phyloP scores from a whole-genome alignment of 169 alveolate genomes.

The Babesia divergens region DNA sequence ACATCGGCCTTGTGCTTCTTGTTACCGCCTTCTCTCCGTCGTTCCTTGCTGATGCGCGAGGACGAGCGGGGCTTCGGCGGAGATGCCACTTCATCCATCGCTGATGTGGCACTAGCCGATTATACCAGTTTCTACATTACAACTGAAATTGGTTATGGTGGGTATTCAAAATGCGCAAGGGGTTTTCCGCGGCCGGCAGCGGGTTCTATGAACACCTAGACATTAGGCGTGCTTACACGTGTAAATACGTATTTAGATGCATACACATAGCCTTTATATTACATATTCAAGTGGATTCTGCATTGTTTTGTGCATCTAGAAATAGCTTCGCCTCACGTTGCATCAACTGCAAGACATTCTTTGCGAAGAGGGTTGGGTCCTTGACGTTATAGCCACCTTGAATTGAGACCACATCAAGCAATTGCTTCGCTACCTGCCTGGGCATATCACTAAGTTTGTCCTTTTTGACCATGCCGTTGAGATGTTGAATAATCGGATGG shows the following conservation, averaged over 20 bases:
- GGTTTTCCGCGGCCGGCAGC: too few relatives aligned
- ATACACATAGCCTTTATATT: not conserved
- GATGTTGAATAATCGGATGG: constrained; percentile 89
- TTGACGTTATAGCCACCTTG: constrained; percentile 81
- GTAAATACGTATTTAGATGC: not conserved
- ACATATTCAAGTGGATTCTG: not conserved
- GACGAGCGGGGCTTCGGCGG: constrained; percentile 11
- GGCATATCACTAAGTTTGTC: constrained; percentile 65
- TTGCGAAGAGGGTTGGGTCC: constrained; percentile 79
- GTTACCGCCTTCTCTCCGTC: not conserved
- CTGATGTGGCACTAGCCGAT: not conserved
- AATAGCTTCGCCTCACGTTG: constrained; percentile 70
- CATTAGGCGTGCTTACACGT: too few relatives aligned
- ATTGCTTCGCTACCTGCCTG: constrained; percentile 75
- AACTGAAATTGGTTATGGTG: too few relatives aligned
- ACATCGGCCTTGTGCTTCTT: not conserved
- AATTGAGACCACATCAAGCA: constrained; percentile 75
- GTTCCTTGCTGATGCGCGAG: constrained; percentile 10
- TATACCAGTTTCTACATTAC: not conserved
- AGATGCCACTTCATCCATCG: not conserved
- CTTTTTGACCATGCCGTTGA: constrained; percentile 74
- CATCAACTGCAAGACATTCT: constrained; percentile 75
- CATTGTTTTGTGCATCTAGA: not conserved
- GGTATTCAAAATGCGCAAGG: too few relatives aligned
- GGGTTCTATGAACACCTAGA: too few relatives aligned